Evolutionary conservation across 2,329 filamentous ascomycete genomes (phyloP), one percentile per base, ranked within the genome.

Genomic region (Decorospora gaudefroyi): DNA sequence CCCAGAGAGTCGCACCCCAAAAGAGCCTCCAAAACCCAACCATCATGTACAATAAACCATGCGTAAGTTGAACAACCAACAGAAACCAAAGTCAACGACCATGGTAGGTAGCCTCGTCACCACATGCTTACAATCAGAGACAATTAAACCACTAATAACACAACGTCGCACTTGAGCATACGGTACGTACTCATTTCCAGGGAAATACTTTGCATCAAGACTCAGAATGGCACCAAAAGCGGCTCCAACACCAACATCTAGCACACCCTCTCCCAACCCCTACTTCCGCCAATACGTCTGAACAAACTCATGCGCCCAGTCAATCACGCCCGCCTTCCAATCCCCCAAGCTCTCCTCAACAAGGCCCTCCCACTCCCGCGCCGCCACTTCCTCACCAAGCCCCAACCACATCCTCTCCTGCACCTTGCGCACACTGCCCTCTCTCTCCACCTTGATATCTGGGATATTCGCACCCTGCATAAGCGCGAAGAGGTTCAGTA

Each of bases 381-480:
- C 87, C 1, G 93, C 92, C 64, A 97, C 92, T 65, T 96, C 91
- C 69, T 99, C 93, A 33, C 43, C 38, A 21, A 36, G 42, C n/a
- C 96, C 92, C 35, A 99, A 71, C 72, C 95, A 90, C 69, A 99
- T 96, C 25, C 93, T 78, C 73, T 99, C 93, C 67, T 93, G 86
- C 4, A 99, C 92, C 74, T 97, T 99, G 59, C 91, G 76, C 11
- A 97, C 92, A 8, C 90, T 91, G 73, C 95, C 95, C 71, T 96
- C 91, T 8, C 90, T 88, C 73, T 96, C 90, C 15, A 95, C 80
- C 46, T 87, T 85, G 63, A 99, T 95, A 61, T 97, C 95, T 0
- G 91, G 93, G 47, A 99, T 96, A 64, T 96, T 96, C 26, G 93
- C 92, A 68, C 97, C 90, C 11, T 95, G 87, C 93, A 99, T 99